phyloP scores from a whole-genome alignment of 2,329 filamentous ascomycete species.

The Aureobasidium sp. region DNA sequence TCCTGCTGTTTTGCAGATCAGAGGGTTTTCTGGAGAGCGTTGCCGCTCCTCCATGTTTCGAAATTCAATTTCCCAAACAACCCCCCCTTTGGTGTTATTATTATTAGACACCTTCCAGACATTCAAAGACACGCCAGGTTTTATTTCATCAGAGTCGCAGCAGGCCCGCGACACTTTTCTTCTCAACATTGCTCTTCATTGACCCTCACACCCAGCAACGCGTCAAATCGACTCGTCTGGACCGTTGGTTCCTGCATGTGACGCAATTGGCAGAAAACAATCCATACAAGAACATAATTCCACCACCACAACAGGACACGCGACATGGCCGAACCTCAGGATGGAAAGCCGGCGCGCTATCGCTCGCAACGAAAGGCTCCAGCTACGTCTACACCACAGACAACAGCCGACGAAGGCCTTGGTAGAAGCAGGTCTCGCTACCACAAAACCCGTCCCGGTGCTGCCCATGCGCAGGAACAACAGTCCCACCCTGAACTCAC shows the following conservation, averaged over 20 bases:
- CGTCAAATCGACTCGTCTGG: neutral
- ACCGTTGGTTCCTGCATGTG: conserved; percentile 7
- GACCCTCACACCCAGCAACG: neutral
- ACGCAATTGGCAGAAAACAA: conserved; percentile 3
- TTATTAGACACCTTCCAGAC: conserved; percentile 3
- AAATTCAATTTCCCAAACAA: neutral
- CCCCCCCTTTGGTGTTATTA: conserved; percentile 7
- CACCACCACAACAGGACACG: neutral
- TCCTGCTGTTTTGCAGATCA: conserved; percentile 1
- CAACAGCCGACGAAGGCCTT: neutral
- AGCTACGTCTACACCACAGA: conserved; percentile 6
- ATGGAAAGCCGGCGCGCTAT: conserved; percentile 49
- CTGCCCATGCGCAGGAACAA: conserved; percentile 1
- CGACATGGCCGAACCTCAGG: conserved; percentile 17
- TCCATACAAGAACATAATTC: neutral
- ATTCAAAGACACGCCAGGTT: neutral
- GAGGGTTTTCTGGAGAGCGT: conserved; percentile 4
- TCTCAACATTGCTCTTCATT: neutral
- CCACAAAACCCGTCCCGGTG: conserved; percentile 15
- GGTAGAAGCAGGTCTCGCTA: conserved; percentile 19
- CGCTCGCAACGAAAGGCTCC: conserved; percentile 47
- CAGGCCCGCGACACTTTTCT: conserved; percentile 6
- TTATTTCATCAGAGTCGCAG: neutral
- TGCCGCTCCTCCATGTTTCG: conserved; percentile 7
- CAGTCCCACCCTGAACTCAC: neutral